Evolutionary conservation across 1,139 yeast genomes (phyloP), one percentile per base, ranked within the genome.

Genomic region (Kodamaea plutei): DNA sequence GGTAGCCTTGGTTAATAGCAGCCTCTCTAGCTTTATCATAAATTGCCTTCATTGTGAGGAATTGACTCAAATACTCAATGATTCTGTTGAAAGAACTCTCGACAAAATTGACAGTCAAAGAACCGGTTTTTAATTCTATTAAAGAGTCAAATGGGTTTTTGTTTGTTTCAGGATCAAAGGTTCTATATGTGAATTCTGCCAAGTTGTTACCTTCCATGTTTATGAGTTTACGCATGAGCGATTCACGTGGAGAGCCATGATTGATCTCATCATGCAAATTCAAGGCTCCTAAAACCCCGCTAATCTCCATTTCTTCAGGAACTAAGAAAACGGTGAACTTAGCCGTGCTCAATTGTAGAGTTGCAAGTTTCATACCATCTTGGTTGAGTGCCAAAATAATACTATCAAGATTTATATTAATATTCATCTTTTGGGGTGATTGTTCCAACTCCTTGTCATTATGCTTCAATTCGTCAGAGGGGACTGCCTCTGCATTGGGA

Each of bases 21-120:
- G 89, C 85, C 45, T 83, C 87, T 39, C 98, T 72, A 0, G 97
- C 95, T 11, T 75, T 65, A 47, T 91, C 98, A 53, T 83, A 91
- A 10, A 89, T 68, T 2, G 78, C 77, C 54, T 91, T 91, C 96
- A 91, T 87, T 44, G 74, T 74, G 38, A 79, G 82, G 50, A 93
- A 84, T 45, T 84, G 84, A 42, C 76, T 76, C 46, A 87, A 61
- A 48, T 79, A 89, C 19, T 73, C 68, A 25, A 83, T 52, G 8
- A 91, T 73, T 41, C 80, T 73, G 25, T 79, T 69, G 43, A 87
- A 69, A 0, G 97, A 84, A 39, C 79, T 83, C 47, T 89, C 96
- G 14, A 87, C 77, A 49, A 88, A 84, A 50, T 80, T 84, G 5
- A 89, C 57, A 30, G 73, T 73, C 43, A 87, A 62, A 0, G 95